Evolutionary conservation across 768 basidiomycete genomes (phyloP).

Genomic region (Pisolithus orientalis): DNA sequence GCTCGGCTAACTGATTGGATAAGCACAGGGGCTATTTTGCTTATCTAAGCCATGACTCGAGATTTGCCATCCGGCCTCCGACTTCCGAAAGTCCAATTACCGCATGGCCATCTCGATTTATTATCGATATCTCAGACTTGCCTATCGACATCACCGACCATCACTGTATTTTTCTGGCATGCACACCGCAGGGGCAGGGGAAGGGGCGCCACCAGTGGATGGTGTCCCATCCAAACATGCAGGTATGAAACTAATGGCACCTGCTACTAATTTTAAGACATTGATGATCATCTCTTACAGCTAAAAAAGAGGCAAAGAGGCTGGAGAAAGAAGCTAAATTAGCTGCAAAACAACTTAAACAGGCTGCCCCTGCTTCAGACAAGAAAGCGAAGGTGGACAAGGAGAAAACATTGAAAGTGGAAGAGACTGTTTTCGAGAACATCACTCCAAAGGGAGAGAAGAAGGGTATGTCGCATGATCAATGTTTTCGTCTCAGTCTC

Average conservation of each 20-base stretch:
- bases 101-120: too few species aligned
- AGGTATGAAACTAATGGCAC: conserved; percentile 21
- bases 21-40: too few species aligned
- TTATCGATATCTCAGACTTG: too few species aligned
- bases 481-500: background rate
- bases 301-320: conserved; percentile 82
- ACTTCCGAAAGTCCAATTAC: too few species aligned
- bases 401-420: conserved; percentile 65
- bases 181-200: too few species aligned
- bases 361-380: conserved; percentile 36
- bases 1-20: too few species aligned
- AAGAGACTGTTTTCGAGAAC: conserved; percentile 77
- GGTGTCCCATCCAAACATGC: conserved; percentile 33
- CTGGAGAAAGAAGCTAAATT: conserved; percentile 74
- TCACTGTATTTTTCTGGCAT: too few species aligned
- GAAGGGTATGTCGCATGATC: conserved; percentile 56
- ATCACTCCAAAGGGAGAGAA: conserved; percentile 87
- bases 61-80: too few species aligned
- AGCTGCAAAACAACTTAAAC: conserved; percentile 55
- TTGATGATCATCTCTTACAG: conserved; percentile 27
- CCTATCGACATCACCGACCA: too few species aligned
- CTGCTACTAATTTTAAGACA: background rate
- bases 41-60: too few species aligned
- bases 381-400: conserved; percentile 77
- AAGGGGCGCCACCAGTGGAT: background rate